Evolutionary conservation across 345 rosid species (phyloP).

Genomic region (Salix purpurea): DNA sequence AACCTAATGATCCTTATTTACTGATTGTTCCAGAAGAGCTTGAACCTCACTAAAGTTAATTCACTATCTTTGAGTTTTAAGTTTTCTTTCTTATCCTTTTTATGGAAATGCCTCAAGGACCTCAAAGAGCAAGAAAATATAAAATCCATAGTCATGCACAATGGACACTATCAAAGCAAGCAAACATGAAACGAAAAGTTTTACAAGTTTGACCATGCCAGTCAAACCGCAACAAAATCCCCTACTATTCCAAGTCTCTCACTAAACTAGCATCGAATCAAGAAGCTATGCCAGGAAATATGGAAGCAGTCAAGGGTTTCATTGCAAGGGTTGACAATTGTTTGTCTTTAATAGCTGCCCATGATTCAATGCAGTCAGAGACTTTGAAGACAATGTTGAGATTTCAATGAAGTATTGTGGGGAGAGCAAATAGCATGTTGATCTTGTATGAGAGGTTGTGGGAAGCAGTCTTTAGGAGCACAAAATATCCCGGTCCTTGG

Average conservation of each 20-base stretch:
- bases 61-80: background rate
- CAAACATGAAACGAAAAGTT: background rate
- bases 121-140: background rate
- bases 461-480: background rate
- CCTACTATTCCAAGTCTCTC: background rate
- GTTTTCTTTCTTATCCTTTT: background rate
- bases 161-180: background rate
- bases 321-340: background rate
- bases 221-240: background rate
- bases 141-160: background rate
- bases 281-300: background rate
- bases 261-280: background rate
- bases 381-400: background rate
- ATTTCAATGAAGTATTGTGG: background rate
- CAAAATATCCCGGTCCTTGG: background rate
- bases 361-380: background rate
- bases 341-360: background rate
- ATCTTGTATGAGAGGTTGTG: background rate
- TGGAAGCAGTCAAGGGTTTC: background rate
- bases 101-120: background rate
- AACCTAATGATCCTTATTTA: background rate
- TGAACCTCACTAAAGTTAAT: background rate
- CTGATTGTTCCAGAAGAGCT: background rate
- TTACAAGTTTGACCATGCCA: background rate
- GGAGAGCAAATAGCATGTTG: background rate